These are phyloP conservation scores for Helotiales sp. DNA, from an alignment of 2,329 filamentous ascomycete species.

Conservation along the genomic window DNA sequence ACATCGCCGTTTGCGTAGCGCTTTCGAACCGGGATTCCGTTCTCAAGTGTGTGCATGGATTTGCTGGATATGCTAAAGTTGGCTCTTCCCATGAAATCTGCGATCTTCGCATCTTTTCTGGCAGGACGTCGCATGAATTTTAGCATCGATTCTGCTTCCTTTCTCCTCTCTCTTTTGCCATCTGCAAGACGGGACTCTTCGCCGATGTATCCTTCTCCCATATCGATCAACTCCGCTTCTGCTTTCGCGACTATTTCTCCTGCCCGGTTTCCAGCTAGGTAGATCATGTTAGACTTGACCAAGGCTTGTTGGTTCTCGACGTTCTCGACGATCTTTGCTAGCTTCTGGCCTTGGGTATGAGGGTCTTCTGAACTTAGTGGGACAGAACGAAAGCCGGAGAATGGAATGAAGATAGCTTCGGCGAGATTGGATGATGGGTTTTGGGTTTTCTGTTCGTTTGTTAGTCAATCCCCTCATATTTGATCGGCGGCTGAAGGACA, in stretches of 20 bases:
- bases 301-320: slow-evolving; percentile 33
- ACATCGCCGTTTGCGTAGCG: slow-evolving; percentile 20
- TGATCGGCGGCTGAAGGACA: no score
- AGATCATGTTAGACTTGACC: slow-evolving; percentile 34
- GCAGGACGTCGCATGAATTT: slow-evolving; percentile 44
- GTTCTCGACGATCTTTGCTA: slow-evolving; percentile 33
- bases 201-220: slow-evolving; percentile 14
- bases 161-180: background rate
- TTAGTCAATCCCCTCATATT: background rate
- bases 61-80: background rate
- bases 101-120: slow-evolving; percentile 32
- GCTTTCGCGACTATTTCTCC: slow-evolving; percentile 21
- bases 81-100: background rate
- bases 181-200: background rate
- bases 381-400: slow-evolving; percentile 24
- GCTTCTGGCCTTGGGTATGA: slow-evolving; percentile 20
- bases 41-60: background rate
- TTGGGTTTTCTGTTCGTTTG: background rate
- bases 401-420: slow-evolving; percentile 36
- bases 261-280: slow-evolving; percentile 24
- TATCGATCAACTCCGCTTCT: slow-evolving; percentile 21
- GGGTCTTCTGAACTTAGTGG: background rate
- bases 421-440: slow-evolving; percentile 22
- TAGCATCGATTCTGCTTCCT: slow-evolving; percentile 47
- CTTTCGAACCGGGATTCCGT: background rate